These are phyloP conservation scores for Macrophomina phaseolina DNA, from an alignment of 2,329 filamentous ascomycete species.

Conservation along the genomic window DNA sequence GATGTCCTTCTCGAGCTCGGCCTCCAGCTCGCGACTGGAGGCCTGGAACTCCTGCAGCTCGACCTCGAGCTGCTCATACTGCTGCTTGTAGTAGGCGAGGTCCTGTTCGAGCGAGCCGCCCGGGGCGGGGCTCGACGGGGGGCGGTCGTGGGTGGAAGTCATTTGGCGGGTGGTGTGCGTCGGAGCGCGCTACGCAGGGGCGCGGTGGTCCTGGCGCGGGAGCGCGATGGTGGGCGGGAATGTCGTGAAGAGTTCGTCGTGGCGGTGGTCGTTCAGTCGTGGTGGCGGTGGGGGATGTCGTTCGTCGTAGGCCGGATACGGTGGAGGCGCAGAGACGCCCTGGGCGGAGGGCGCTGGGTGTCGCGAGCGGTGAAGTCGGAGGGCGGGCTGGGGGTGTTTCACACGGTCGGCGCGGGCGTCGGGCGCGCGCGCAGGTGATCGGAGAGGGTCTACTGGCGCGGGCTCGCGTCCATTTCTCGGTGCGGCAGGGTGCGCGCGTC, in stretches of 20 bases:
- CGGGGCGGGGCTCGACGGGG: constrained; percentile 37
- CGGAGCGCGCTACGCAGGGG: constrained; percentile 29
- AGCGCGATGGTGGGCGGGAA: constrained; percentile 18
- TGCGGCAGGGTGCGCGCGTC: constrained; percentile 2
- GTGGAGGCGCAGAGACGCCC: constrained; percentile 22
- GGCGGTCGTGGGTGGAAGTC: constrained; percentile 36
- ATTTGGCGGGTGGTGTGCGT: constrained; percentile 36
- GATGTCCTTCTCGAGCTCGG: constrained; percentile 93
- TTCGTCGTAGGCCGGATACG: constrained; percentile 27
- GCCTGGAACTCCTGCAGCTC: constrained; percentile 94
- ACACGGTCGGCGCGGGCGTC: constrained; percentile 7
- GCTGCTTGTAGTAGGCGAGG: constrained; percentile 91
- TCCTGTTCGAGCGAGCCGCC: constrained; percentile 66
- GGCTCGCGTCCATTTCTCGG: constrained; percentile 16
- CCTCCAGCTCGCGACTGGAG: constrained; percentile 91
- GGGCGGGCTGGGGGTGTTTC: constrained; percentile 13
- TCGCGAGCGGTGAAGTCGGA: constrained; percentile 15
- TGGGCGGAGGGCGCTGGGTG: constrained; percentile 12
- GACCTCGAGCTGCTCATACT: constrained; percentile 90
- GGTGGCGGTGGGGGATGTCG: constrained; percentile 25
- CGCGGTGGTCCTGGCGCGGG: constrained; percentile 29
- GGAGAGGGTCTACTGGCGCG: constrained; percentile 28
- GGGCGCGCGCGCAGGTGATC: neutral
- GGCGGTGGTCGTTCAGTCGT: constrained; percentile 26
- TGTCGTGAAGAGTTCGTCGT: constrained; percentile 30